Base-by-base conservation (phyloP, 176 grass and related monocot species). In the Hyparrhenia diplandra region DNA sequence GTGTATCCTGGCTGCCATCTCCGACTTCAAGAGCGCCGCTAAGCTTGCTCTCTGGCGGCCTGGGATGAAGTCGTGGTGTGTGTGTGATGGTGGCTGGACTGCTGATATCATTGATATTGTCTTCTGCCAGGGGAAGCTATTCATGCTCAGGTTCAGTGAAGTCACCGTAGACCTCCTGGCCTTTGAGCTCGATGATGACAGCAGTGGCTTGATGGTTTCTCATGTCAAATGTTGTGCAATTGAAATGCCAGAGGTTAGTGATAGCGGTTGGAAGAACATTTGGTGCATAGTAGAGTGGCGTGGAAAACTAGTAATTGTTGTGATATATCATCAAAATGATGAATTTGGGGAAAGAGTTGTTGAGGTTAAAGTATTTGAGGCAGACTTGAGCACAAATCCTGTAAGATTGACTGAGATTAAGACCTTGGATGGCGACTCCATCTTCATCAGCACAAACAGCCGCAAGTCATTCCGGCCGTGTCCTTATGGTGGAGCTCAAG, bases 301-400 rank as follows among this genome's bases (percentile, higher is more conserved):
- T 28, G 74, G 64, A 28, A 70, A 77, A 9, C 21, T 85, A 2
- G 13, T 85, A 17, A 8, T 77, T 13, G 18, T 78, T 16, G 9
- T 27, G 51, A 77, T n/a, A 7, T 76, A 55, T 32, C 37, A 13
- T 0, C 2, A 1, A 20, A 24, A 17, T 10, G 25, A 18, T 8
- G 35, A 66, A 9, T 8, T 66, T 24, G 12, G 36, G 67, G 11
- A 13, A n/a, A 40, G 21, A 1, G 2, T 65, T 28, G 10, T 3
- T 47, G 43, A 67, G 67, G 35, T 76, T 4, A 41, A 12, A 32
- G 82, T 77, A 3, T 60, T 77, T 25, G 54, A 76, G 68, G 20
- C 59, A 41, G 73, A 84, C 51, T 59, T 85, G 13, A 63, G 28
- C 66, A 71, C 54, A 71, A 71, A 78, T 17, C 83, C 54, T 85